Evolutionary conservation across 2,329 filamentous ascomycete genomes (phyloP).

Genomic region (Plenodomus lindquistii): DNA sequence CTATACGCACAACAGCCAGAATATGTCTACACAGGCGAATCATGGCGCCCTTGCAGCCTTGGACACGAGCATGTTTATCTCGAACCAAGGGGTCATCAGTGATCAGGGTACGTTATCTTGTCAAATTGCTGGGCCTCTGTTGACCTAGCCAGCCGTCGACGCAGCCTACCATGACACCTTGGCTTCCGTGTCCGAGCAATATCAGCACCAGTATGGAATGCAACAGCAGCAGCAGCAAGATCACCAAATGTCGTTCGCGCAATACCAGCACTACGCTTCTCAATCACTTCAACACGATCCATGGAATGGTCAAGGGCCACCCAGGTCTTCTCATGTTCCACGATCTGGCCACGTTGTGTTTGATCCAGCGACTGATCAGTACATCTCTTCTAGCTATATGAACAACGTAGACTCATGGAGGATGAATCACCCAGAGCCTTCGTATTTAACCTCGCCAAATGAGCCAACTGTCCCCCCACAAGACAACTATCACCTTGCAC

Average conservation of each 20-base stretch:
- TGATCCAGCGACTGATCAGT: constrained; percentile 34
- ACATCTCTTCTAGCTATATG: constrained; percentile 23
- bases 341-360: constrained; percentile 34
- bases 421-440: constrained; percentile 31
- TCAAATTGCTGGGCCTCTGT: not conserved
- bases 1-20: constrained; percentile 29
- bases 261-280: constrained; percentile 25
- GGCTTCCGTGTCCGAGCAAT: constrained; percentile 24
- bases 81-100: constrained; percentile 22
- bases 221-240: constrained; percentile 10
- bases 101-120: constrained; percentile 25
- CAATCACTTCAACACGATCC: constrained; percentile 34
- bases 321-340: constrained; percentile 31
- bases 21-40: constrained; percentile 31
- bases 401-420: constrained; percentile 31
- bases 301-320: constrained; percentile 38
- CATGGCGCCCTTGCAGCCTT: constrained; percentile 26
- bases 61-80: constrained; percentile 26
- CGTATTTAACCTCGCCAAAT: constrained; percentile 32
- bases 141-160: constrained; percentile 28
- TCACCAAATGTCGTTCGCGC: constrained; percentile 19
- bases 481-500: constrained; percentile 24
- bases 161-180: constrained; percentile 28
- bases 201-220: constrained; percentile 6
- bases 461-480: constrained; percentile 28